Evolutionary conservation across 169 alveolate species (phyloP).

Genomic region (Cryptosporidium ryanae): DNA sequence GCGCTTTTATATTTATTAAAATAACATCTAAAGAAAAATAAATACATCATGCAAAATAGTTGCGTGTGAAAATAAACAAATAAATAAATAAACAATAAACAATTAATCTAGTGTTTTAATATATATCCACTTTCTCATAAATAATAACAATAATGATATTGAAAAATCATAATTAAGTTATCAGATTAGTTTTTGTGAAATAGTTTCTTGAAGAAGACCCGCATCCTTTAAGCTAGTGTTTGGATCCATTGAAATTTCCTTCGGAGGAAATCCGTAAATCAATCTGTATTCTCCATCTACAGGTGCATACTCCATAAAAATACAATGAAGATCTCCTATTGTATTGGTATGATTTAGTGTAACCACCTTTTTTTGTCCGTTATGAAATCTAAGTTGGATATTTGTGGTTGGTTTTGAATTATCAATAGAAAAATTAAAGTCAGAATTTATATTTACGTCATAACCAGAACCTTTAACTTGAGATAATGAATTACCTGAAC

Average conservation of each 20-base stretch:
- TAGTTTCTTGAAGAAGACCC: constrained; percentile 75
- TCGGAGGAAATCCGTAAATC: constrained; percentile 87
- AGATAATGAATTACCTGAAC: constrained; percentile 82
- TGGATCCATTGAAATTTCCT: constrained; percentile 66
- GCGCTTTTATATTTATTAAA: constrained; percentile 5
- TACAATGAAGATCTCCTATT: constrained; percentile 81
- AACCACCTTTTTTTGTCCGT: constrained; percentile 85
- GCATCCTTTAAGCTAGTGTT: constrained; percentile 76
- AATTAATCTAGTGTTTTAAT: too few relatives aligned
- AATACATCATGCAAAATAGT: constrained; percentile 14
- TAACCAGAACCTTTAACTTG: constrained; percentile 67
- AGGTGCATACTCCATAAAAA: constrained; percentile 87
- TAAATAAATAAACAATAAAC: too few relatives aligned
- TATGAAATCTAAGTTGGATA: constrained; percentile 86
- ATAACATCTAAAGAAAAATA: neutral
- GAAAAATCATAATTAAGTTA: too few relatives aligned
- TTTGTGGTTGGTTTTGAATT: constrained; percentile 83
- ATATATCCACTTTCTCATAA: too few relatives aligned
- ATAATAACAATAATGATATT: too few relatives aligned
- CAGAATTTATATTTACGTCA: constrained; percentile 32
- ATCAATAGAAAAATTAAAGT: constrained; percentile 75
- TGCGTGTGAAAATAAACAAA: too few relatives aligned
- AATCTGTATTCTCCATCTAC: constrained; percentile 86
- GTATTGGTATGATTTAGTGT: constrained; percentile 80
- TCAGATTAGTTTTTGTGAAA: constrained; percentile 72